Evolutionary conservation across 2,329 filamentous ascomycete genomes (phyloP).

Genomic region (Diaporthe batatas): DNA sequence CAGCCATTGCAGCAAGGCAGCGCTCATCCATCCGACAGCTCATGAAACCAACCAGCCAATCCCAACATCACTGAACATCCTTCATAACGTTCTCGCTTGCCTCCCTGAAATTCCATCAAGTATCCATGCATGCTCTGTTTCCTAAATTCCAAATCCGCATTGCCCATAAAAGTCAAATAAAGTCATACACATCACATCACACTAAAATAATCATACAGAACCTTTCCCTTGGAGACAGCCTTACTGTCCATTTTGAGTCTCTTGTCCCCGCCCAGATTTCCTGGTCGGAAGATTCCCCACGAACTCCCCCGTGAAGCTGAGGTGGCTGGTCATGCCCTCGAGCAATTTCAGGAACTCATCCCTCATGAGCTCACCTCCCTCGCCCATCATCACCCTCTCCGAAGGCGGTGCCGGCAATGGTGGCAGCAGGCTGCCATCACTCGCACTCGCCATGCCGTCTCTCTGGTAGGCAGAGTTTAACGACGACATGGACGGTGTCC

Average conservation of each 20-base stretch:
- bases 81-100: background rate
- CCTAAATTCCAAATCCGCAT: background rate
- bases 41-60: background rate
- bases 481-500: conserved; percentile 37
- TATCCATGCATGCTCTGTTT: background rate
- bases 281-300: conserved; percentile 48
- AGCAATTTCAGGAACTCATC: conserved; percentile 52
- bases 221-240: background rate
- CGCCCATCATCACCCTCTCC: conserved; percentile 61
- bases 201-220: background rate
- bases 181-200: conserved; percentile 3
- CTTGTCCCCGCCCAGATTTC: conserved; percentile 40
- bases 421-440: conserved; percentile 49
- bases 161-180: background rate
- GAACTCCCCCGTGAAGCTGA: conserved; percentile 50
- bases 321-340: conserved; percentile 52
- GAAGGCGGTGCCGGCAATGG: conserved; percentile 61
- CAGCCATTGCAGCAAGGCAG: background rate
- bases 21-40: conserved; percentile 17
- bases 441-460: conserved; percentile 10
- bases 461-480: conserved; percentile 39
- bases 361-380: conserved; percentile 49
- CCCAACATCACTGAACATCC: background rate
- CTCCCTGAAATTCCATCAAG: too few species aligned
- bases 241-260: conserved; percentile 38